Conservation (phyloP, 495 filamentous ascomycete species). For the Astrocystis sublimbata region DNA sequence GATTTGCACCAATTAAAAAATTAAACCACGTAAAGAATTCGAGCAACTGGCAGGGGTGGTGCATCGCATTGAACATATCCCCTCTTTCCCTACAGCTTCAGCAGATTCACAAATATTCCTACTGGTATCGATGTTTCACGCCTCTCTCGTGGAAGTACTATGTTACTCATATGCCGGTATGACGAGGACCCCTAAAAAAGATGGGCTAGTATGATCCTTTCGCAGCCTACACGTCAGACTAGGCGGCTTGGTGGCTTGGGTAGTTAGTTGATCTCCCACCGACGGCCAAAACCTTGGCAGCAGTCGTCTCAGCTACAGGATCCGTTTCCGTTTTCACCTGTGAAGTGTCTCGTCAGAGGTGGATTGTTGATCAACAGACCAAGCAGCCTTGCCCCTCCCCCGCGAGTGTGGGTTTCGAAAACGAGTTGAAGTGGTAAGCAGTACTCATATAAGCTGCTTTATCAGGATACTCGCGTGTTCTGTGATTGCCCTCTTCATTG, state of each 20-base stretch:
- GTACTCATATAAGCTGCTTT: neutral
- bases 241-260: neutral
- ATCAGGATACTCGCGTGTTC: too few relatives aligned
- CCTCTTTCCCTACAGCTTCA: too few relatives aligned
- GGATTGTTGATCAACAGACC: neutral
- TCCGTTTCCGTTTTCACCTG: neutral
- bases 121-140: neutral
- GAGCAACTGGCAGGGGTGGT: too few relatives aligned
- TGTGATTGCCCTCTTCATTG: too few relatives aligned
- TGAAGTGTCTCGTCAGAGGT: neutral
- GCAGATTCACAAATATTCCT: too few relatives aligned
- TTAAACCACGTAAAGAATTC: too few relatives aligned
- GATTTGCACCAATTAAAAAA: too few relatives aligned
- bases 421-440: neutral
- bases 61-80: too few relatives aligned
- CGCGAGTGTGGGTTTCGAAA: neutral
- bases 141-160: too few relatives aligned
- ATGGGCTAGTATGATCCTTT: slow-evolving; percentile 3
- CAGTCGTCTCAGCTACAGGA: neutral
- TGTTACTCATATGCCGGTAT: neutral
- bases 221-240: neutral
- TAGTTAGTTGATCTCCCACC: neutral
- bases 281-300: neutral
- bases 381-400: neutral
- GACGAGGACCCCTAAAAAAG: neutral